These are phyloP conservation scores for Rhododendron mucronatum DNA, from an alignment of 148 eudicot species.

Conservation along the genomic window DNA sequence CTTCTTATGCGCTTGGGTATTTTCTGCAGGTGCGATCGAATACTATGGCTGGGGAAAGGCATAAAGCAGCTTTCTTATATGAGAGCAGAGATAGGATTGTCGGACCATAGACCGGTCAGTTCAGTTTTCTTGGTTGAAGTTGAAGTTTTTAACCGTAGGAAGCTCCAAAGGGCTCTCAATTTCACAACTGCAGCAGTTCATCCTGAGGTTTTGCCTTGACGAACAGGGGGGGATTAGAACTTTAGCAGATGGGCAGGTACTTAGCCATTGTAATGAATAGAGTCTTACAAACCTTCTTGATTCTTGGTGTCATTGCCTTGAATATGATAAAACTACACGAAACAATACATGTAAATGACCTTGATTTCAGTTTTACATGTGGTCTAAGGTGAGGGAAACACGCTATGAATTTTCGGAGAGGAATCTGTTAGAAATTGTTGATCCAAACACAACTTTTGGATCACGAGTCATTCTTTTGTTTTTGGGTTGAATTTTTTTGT, in stretches of 20 bases:
- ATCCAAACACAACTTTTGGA: no score
- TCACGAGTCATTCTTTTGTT: no score
- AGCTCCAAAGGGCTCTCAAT: constrained; percentile 74
- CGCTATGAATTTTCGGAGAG: no score
- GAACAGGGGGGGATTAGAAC: not conserved
- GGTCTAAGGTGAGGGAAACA: no score
- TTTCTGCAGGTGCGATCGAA: constrained; percentile 83
- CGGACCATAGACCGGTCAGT: constrained; percentile 94
- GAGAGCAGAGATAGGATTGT: constrained; percentile 59
- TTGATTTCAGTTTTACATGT: no score
- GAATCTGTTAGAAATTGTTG: no score
- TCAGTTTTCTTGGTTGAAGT: constrained; percentile 73
- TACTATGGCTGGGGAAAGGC: constrained; percentile 86
- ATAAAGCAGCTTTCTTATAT: constrained; percentile 69
- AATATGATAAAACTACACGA: no score
- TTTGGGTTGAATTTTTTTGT: no score
- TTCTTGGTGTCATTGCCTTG: no score
- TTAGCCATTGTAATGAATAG: no score
- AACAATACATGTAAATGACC: no score
- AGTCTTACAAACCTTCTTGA: no score
- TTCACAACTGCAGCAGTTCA: constrained; percentile 69
- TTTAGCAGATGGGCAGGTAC: not conserved
- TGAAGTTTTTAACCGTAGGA: constrained; percentile 67
- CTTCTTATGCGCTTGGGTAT: not conserved
- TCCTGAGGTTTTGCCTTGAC: constrained; percentile 37